phyloP scores from a whole-genome alignment of 192 early-diverging fungal species.

The Spizellomyces sp. region DNA sequence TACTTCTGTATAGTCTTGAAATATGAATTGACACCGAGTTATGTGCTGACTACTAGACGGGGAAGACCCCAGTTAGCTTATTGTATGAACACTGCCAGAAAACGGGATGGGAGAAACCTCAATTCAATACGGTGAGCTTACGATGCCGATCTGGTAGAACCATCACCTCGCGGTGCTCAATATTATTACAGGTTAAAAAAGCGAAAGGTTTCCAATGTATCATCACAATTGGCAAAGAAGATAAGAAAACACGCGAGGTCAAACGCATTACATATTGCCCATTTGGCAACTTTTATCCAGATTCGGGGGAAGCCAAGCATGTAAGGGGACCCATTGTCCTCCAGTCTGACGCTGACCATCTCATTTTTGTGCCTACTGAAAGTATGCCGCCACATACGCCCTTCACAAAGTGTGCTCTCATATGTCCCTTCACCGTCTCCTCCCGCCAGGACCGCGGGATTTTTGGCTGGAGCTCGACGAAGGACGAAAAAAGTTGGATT shows the following conservation, averaged over 20 bases:
- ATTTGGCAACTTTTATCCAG: slow-evolving; percentile 28
- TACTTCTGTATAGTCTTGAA: background rate
- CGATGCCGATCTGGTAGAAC: background rate
- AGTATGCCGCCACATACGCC: slow-evolving; percentile 76
- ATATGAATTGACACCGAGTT: background rate
- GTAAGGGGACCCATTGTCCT: slow-evolving; percentile 18
- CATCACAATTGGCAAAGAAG: slow-evolving; percentile 58
- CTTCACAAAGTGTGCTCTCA: slow-evolving; percentile 75
- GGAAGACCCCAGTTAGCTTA: slow-evolving; percentile 78
- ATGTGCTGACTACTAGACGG: slow-evolving; percentile 62
- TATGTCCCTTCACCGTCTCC: slow-evolving; percentile 65
- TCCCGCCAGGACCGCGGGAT: slow-evolving; percentile 74
- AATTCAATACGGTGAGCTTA: slow-evolving; percentile 56
- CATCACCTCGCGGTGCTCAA: background rate
- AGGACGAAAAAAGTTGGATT: slow-evolving; percentile 44
- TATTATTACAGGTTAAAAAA: slow-evolving; percentile 10
- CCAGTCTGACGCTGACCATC: slow-evolving; percentile 27
- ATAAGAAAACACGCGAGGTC: slow-evolving; percentile 59
- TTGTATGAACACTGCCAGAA: slow-evolving; percentile 81
- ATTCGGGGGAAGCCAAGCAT: slow-evolving; percentile 57
- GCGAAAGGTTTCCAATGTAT: slow-evolving; percentile 29
- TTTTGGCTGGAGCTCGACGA: slow-evolving; percentile 74
- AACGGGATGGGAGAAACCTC: slow-evolving; percentile 70
- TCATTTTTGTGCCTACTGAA: slow-evolving; percentile 48
- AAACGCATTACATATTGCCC: slow-evolving; percentile 45